These are phyloP conservation scores for Flueggea neowawraea DNA, from an alignment of 441 rosid species.

Conservation along the genomic window DNA sequence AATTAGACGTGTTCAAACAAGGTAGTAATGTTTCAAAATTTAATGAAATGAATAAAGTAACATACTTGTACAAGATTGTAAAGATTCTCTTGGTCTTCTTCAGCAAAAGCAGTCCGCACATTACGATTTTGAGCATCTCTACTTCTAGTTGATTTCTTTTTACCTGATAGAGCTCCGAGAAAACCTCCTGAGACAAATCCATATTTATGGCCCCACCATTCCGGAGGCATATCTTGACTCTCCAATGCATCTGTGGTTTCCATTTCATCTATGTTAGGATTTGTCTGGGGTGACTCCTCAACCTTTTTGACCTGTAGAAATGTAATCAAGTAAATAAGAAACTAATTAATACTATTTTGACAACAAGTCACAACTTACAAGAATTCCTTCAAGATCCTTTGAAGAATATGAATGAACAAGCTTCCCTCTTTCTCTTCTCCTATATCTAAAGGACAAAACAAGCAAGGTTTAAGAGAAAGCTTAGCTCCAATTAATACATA, in stretches of 20 bases:
- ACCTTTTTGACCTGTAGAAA: slow-evolving; percentile 58
- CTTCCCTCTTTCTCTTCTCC: slow-evolving; percentile 89
- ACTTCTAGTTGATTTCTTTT: slow-evolving; percentile 37
- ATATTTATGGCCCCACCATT: slow-evolving; percentile 91
- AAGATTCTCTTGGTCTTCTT: slow-evolving; percentile 98
- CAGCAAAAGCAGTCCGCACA: slow-evolving; percentile 65
- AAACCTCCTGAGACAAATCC: slow-evolving; percentile 96
- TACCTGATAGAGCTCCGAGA: slow-evolving; percentile 67
- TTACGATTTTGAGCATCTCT: slow-evolving; percentile 26
- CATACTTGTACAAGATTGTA: slow-evolving; percentile 93
- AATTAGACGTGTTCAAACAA: too few relatives aligned
- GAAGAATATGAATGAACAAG: slow-evolving; percentile 76
- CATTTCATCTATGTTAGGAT: slow-evolving; percentile 26
- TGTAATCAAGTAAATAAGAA: not conserved
- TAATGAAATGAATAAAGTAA: not conserved
- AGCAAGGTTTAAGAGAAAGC: too few relatives aligned
- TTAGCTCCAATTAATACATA: too few relatives aligned
- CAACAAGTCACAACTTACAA: slow-evolving; percentile 48
- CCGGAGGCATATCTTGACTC: slow-evolving; percentile 40
- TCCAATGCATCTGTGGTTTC: slow-evolving; percentile 41
- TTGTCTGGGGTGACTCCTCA: slow-evolving; percentile 42
- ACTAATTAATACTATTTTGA: not conserved
- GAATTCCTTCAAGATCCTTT: slow-evolving; percentile 92
- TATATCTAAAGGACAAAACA: slow-evolving; percentile 39
- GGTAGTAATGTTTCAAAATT: too few relatives aligned